These are phyloP conservation scores for Actinomucor elegans DNA, from an alignment of 371 early-diverging fungal genomes.

Conservation along the genomic window DNA sequence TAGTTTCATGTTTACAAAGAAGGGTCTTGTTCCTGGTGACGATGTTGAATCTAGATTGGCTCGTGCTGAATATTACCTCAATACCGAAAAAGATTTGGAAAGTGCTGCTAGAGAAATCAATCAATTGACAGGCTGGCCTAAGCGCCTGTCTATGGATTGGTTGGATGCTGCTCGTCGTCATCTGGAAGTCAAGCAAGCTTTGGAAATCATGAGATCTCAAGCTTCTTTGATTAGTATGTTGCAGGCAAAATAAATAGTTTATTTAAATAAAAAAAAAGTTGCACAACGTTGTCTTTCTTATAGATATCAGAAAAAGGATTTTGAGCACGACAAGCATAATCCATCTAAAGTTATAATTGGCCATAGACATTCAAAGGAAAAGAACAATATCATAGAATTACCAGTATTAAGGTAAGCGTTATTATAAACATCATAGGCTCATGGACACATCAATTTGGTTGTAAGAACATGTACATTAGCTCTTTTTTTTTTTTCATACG, in stretches of 20 bases:
- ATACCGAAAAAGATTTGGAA: slow-evolving; percentile 77
- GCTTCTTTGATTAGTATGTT: slow-evolving; percentile 32
- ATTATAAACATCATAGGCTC: too few species aligned
- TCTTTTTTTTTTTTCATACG: too few species aligned
- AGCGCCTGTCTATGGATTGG: slow-evolving; percentile 90
- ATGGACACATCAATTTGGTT: too few species aligned
- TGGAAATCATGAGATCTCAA: slow-evolving; percentile 48
- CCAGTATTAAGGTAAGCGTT: too few species aligned
- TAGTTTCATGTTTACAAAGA: slow-evolving; percentile 79
- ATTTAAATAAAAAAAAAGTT: too few species aligned
- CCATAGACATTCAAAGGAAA: too few species aligned
- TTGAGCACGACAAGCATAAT: too few species aligned
- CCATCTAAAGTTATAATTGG: too few species aligned
- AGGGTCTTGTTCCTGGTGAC: slow-evolving; percentile 83
- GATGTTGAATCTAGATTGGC: slow-evolving; percentile 91
- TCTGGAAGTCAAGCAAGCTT: slow-evolving; percentile 91
- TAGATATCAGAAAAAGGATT: too few species aligned
- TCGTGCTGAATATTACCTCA: slow-evolving; percentile 76
- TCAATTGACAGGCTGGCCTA: slow-evolving; percentile 93
- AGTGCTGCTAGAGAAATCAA: slow-evolving; percentile 91
- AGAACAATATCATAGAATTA: too few species aligned
- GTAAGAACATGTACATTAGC: too few species aligned
- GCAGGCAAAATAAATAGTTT: slow-evolving; percentile 22
- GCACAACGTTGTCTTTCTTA: too few species aligned
- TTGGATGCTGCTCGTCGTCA: slow-evolving; percentile 78